phyloP scores from a whole-genome alignment of 2,329 filamentous ascomycete species.

The Pseudonectria buxi region DNA sequence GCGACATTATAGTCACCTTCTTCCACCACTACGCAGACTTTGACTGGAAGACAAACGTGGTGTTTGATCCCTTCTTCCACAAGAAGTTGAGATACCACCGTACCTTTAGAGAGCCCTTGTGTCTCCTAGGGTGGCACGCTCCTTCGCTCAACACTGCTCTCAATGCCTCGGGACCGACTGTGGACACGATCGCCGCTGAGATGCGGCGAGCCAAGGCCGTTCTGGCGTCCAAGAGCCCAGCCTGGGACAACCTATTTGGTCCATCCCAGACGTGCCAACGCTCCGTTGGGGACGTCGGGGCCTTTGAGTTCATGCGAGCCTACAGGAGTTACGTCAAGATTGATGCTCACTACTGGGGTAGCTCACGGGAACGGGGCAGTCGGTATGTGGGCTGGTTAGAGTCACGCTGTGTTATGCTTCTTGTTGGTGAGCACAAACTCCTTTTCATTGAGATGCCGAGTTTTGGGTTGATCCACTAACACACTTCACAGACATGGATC shows the following conservation, averaged over 20 bases:
- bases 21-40: constrained; percentile 57
- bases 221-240: constrained; percentile 28
- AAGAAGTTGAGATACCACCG: constrained; percentile 45
- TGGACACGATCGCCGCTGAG: constrained; percentile 45
- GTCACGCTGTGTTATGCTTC: constrained; percentile 49
- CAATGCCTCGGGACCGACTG: constrained; percentile 46
- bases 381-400: constrained; percentile 58
- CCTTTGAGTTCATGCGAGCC: constrained; percentile 41
- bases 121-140: constrained; percentile 54
- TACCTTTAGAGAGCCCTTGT: constrained; percentile 52
- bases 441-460: background rate
- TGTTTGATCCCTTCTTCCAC: constrained; percentile 56
- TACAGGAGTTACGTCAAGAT: constrained; percentile 54
- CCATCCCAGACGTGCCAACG: background rate
- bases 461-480: too few species aligned
- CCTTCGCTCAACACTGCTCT: constrained; percentile 55
- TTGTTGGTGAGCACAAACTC: constrained; percentile 42
- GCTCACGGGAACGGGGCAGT: constrained; percentile 46
- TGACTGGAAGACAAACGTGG: constrained; percentile 48
- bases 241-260: constrained; percentile 39
- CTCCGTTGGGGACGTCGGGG: constrained; percentile 15
- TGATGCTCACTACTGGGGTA: constrained; percentile 59
- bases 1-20: constrained; percentile 52
- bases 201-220: constrained; percentile 39
- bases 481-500: constrained; percentile 42